Conservation (phyloP, 2,329 filamentous ascomycete genomes). For the Lachnellula arida region DNA sequence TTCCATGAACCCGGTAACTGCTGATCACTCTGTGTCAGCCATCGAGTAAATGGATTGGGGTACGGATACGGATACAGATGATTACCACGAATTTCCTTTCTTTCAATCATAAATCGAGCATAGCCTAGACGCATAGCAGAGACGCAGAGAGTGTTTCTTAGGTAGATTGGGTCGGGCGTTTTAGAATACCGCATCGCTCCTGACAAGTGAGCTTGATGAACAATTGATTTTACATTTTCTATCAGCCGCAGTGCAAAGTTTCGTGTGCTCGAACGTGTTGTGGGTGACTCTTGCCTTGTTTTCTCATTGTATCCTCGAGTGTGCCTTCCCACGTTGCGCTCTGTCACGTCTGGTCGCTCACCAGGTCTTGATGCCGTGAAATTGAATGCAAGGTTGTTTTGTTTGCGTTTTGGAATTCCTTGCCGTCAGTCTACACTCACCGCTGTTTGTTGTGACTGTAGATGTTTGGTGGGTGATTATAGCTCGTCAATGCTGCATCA, state of each 20-base stretch:
- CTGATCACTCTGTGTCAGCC: slow-evolving; percentile 48
- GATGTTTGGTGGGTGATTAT: too few relatives aligned
- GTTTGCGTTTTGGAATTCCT: too few relatives aligned
- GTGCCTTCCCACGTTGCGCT: too few relatives aligned
- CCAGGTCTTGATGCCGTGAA: too few relatives aligned
- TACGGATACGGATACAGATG: background rate
- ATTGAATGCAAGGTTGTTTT: too few relatives aligned
- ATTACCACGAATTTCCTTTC: slow-evolving; percentile 4
- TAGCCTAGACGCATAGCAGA: background rate
- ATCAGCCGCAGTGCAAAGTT: background rate
- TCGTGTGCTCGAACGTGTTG: background rate
- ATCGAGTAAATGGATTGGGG: slow-evolving; percentile 41
- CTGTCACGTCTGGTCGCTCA: too few relatives aligned
- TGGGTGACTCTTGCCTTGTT: background rate
- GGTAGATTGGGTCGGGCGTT: slow-evolving; percentile 1
- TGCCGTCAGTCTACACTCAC: too few relatives aligned
- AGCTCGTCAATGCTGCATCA: too few relatives aligned
- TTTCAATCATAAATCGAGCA: background rate
- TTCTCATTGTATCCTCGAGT: background rate
- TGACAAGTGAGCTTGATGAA: slow-evolving; percentile 2
- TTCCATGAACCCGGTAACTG: slow-evolving; percentile 62
- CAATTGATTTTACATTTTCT: background rate
- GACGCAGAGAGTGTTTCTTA: background rate
- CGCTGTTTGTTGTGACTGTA: too few relatives aligned
- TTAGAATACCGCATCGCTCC: slow-evolving; percentile 4